Evolutionary conservation across 805 yeast species (phyloP).

Genomic region (Barnettozyma sucrosica): DNA sequence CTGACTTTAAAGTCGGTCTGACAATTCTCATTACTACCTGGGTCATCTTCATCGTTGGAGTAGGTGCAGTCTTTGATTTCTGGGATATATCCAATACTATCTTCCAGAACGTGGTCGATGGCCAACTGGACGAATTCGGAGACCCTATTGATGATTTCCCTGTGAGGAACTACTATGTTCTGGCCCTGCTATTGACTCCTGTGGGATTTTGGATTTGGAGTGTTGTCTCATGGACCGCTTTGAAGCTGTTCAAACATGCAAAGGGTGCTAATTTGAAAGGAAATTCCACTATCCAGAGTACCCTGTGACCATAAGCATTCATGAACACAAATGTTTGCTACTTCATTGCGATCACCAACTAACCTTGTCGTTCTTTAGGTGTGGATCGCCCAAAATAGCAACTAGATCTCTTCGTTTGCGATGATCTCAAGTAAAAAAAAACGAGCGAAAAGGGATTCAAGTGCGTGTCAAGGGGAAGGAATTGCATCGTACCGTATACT

Average conservation of each 20-base stretch:
- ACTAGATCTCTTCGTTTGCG: background rate
- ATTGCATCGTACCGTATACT: background rate
- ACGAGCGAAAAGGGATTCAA: background rate
- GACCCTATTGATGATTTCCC: conserved; percentile 32
- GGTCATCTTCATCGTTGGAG: conserved; percentile 9
- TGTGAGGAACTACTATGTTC: conserved; percentile 32
- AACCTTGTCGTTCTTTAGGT: background rate
- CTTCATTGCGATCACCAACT: background rate
- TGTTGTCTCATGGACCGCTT: conserved; percentile 67
- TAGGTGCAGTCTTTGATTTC: conserved; percentile 8
- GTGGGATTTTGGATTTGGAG: conserved; percentile 63
- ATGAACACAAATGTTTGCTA: background rate
- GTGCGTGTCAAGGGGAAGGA: no score
- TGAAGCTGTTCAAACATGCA: conserved; percentile 76
- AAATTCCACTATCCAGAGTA: background rate
- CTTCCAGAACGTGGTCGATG: conserved; percentile 3
- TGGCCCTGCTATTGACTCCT: conserved; percentile 29
- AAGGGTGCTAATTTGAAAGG: conserved; percentile 42
- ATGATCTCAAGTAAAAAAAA: no score
- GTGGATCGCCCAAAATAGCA: background rate
- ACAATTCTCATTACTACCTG: conserved; percentile 11
- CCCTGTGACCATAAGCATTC: background rate
- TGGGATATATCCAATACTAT: conserved; percentile 12
- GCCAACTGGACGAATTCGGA: conserved; percentile 1
- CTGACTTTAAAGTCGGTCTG: conserved; percentile 12